These are phyloP conservation scores for Chlorella sp. DNA, from an alignment of 139 green algal genomes.

Conservation along the genomic window DNA sequence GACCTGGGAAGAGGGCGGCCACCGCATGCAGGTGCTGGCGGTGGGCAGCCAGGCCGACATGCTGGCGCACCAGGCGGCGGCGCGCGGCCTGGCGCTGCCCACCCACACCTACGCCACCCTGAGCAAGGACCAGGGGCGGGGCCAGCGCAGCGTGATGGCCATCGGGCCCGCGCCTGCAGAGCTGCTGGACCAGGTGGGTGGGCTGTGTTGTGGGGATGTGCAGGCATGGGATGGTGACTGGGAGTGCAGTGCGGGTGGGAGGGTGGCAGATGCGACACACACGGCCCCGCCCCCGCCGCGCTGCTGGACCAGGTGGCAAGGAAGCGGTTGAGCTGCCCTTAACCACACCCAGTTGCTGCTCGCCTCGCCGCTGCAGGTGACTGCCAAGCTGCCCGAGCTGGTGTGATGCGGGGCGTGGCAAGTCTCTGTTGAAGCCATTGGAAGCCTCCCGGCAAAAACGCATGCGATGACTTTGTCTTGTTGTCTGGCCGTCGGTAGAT, in stretches of 20 bases:
- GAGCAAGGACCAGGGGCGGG: neutral
- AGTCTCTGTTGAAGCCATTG: too few relatives aligned
- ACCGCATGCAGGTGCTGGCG: constrained; percentile 23
- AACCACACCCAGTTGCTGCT: too few relatives aligned
- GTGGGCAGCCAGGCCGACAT: constrained; percentile 2
- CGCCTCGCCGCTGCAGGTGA: neutral
- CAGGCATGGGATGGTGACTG: too few relatives aligned
- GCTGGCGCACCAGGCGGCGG: constrained; percentile 17
- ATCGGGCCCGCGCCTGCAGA: neutral
- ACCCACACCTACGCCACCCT: constrained; percentile 23
- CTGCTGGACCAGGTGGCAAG: too few relatives aligned
- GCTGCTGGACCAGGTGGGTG: neutral
- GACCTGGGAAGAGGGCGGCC: constrained; percentile 17
- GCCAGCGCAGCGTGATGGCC: constrained; percentile 19
- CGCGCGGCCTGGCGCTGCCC: constrained; percentile 4
- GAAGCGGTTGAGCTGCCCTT: too few relatives aligned
- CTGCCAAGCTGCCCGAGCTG: neutral
- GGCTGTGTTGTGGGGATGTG: too few relatives aligned
- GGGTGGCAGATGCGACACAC: too few relatives aligned
- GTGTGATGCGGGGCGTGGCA: neutral
- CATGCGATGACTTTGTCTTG: too few relatives aligned
- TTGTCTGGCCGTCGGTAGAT: too few relatives aligned
- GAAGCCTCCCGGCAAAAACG: too few relatives aligned
- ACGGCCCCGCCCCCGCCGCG: too few relatives aligned
- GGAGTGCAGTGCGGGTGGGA: neutral